Percentiles rank a stretch among this genome's conserved stretches.
Evolutionary conservation across 2,329 filamentous ascomycete species (phyloP).

Genomic region (Tolypocladium pustulatum): DNA sequence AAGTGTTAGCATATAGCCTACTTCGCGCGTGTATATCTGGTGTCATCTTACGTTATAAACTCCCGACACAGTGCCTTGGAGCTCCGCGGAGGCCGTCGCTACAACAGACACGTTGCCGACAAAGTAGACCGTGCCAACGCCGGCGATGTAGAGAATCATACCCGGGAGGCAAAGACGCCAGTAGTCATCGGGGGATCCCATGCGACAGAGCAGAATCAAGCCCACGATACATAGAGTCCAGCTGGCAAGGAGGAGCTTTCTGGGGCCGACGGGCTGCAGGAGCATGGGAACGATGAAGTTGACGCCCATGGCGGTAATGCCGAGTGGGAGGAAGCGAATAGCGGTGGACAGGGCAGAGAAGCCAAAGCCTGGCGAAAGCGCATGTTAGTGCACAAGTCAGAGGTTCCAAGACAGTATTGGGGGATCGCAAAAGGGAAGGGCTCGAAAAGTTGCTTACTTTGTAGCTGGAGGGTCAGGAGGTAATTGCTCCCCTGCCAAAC

Average conservation of each 20-base stretch:
- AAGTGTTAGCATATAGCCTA: not conserved
- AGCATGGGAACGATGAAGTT: slow-evolving; percentile 4
- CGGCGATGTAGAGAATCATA: slow-evolving; percentile 6
- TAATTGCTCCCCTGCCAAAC: slow-evolving; percentile 6
- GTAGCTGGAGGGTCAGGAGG: slow-evolving; percentile 5
- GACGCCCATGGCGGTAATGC: slow-evolving; percentile 6
- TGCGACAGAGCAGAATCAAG: slow-evolving; percentile 2
- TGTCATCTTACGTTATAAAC: slow-evolving; percentile 3
- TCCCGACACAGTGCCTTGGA: slow-evolving; percentile 5
- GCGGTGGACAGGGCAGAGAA: slow-evolving; percentile 5
- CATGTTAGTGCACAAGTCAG: not conserved
- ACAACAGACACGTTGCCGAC: slow-evolving; percentile 6
- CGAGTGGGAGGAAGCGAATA: slow-evolving; percentile 5
- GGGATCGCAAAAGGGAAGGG: not conserved
- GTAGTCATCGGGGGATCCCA: slow-evolving; percentile 1
- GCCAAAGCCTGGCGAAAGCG: slow-evolving; percentile 1
- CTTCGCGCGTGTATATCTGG: not conserved
- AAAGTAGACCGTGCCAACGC: slow-evolving; percentile 6
- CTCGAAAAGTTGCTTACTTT: slow-evolving; percentile 1
- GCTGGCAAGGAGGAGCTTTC: slow-evolving; percentile 3
- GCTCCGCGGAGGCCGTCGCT: slow-evolving; percentile 1
- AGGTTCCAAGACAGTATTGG: too few species aligned
- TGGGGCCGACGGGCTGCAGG: not conserved
- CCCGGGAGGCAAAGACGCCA: slow-evolving; percentile 5
- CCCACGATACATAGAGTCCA: slow-evolving; percentile 3